A percentile compares a stretch with the other conserved stretches of the same genome.
Conservation (phyloP, 495 filamentous ascomycete genomes). For the Articulospora tetracladia region DNA sequence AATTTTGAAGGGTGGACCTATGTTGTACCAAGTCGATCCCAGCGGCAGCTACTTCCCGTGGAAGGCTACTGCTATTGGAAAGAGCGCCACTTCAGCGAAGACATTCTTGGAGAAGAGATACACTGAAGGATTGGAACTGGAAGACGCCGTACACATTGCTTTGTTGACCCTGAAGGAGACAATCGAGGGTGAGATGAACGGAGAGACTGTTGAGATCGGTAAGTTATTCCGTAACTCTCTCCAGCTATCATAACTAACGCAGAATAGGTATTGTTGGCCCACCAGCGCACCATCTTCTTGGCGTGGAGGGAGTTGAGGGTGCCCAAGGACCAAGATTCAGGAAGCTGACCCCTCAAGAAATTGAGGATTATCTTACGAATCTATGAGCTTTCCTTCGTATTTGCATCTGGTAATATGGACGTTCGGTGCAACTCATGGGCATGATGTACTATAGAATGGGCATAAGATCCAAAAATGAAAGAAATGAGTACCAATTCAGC, state of each 20-base stretch:
- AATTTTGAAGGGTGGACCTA: constrained; percentile 91
- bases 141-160: constrained; percentile 98
- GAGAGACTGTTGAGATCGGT: constrained; percentile 99
- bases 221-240: constrained; percentile 27
- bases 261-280: constrained; percentile 83
- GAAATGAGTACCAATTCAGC: constrained; percentile 14
- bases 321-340: constrained; percentile 89
- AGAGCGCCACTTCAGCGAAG: constrained; percentile 95
- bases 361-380: constrained; percentile 98
- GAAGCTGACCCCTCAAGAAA: constrained; percentile 94
- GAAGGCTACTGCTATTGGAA: constrained; percentile 99
- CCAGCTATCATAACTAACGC: constrained; percentile 31
- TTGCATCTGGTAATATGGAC: constrained; percentile 23
- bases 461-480: constrained; percentile 21
- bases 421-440: constrained; percentile 17
- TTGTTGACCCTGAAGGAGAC: constrained; percentile 97
- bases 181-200: constrained; percentile 98
- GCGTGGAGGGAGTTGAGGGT: constrained; percentile 87
- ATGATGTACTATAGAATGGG: constrained; percentile 26
- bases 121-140: constrained; percentile 92
- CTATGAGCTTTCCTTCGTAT: constrained; percentile 49
- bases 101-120: constrained; percentile 99
- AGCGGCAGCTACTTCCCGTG: constrained; percentile 97
- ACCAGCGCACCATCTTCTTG: constrained; percentile 87
- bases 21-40: constrained; percentile 97